These are phyloP conservation scores for Leccinum huronense DNA, from an alignment of 1,284 basidiomycete genomes.

Conservation along the genomic window DNA sequence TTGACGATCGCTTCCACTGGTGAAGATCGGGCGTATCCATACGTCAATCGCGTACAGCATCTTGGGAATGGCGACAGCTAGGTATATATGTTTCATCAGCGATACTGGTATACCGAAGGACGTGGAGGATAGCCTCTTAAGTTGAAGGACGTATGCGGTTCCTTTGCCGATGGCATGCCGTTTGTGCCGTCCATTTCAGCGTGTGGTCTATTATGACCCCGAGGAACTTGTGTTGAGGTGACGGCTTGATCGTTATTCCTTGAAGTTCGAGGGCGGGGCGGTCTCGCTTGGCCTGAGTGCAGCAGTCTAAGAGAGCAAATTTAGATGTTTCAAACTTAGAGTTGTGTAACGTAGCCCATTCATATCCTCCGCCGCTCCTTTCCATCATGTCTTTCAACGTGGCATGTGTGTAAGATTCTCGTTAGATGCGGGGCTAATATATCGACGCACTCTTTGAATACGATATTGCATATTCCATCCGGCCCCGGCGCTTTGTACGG, in stretches of 20 bases:
- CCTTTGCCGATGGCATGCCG: neutral
- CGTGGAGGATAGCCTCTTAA: neutral
- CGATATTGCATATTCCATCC: neutral
- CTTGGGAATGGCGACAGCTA: neutral
- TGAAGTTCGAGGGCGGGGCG: neutral
- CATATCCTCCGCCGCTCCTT: neutral
- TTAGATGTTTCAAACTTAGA: neutral
- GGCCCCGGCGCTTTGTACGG: neutral
- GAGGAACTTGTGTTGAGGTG: neutral
- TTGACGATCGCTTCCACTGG: rapidly evolving
- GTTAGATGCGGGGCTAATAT: neutral
- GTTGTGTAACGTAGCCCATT: neutral
- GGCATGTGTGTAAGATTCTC: neutral
- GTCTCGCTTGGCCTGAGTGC: neutral
- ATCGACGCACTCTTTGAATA: too few species aligned
- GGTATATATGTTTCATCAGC: neutral
- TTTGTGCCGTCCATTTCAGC: neutral
- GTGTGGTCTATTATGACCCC: neutral
- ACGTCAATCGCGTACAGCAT: neutral
- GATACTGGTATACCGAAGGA: neutral
- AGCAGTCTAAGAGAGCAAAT: neutral
- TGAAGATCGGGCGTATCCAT: neutral
- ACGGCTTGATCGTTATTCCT: neutral
- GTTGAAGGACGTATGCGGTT: neutral
- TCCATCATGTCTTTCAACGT: conserved; percentile 11